Conservation (phyloP, 805 yeast species). For the Isabelozyma gotoi region DNA sequence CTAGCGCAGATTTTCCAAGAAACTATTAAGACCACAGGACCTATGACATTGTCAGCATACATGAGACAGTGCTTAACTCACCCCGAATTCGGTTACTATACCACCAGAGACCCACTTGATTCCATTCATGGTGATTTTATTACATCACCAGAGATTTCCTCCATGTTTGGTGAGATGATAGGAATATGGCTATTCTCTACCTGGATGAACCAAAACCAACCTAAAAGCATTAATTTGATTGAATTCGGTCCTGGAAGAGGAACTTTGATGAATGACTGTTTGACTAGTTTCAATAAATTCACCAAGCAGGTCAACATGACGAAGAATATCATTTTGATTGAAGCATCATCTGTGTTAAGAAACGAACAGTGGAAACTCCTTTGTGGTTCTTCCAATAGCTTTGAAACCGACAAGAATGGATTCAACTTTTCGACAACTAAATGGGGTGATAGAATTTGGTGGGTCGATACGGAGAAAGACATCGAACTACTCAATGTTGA, state of each 20-base stretch:
- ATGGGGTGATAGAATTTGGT: slow-evolving; percentile 54
- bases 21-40: slow-evolving; percentile 69
- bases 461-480: slow-evolving; percentile 62
- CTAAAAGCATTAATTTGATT: slow-evolving; percentile 51
- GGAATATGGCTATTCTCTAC: slow-evolving; percentile 67
- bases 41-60: slow-evolving; percentile 67
- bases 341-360: slow-evolving; percentile 68
- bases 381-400: slow-evolving; percentile 32
- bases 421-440: slow-evolving; percentile 38
- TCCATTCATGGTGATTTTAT: slow-evolving; percentile 65
- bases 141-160: slow-evolving; percentile 85
- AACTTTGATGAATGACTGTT: slow-evolving; percentile 67
- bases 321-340: slow-evolving; percentile 57
- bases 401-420: slow-evolving; percentile 27
- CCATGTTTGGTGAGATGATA: slow-evolving; percentile 81
- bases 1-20: slow-evolving; percentile 42
- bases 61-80: slow-evolving; percentile 82
- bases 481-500: slow-evolving; percentile 14
- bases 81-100: slow-evolving; percentile 77
- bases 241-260: slow-evolving; percentile 91
- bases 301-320: slow-evolving; percentile 19
- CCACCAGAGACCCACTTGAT: slow-evolving; percentile 73
- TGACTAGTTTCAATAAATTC: slow-evolving; percentile 48
- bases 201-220: slow-evolving; percentile 59
- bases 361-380: slow-evolving; percentile 52